These are phyloP conservation scores for Moricandia arvensis DNA, from an alignment of 345 rosid genomes.

Conservation along the genomic window DNA sequence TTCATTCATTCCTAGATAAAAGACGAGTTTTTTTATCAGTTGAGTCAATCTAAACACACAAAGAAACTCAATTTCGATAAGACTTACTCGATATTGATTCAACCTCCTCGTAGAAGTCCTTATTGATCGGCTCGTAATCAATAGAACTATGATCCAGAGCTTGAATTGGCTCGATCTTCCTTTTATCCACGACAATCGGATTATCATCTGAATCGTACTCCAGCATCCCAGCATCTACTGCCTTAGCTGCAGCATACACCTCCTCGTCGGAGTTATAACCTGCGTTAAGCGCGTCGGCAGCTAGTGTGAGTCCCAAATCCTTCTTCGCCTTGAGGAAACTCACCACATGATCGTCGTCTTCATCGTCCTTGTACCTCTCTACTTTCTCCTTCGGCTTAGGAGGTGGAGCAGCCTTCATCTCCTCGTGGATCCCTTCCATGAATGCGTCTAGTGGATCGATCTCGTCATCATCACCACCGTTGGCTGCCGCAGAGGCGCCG, in stretches of 20 bases:
- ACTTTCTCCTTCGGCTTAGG: conserved; percentile 64
- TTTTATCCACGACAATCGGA: conserved; percentile 81
- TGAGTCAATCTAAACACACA: not conserved
- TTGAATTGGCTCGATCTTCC: conserved; percentile 81
- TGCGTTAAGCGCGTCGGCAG: conserved; percentile 82
- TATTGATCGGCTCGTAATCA: conserved; percentile 79
- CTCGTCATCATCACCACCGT: conserved; percentile 53
- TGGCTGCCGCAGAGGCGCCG: conserved; percentile 3
- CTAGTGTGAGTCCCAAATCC: conserved; percentile 83
- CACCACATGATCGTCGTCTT: conserved; percentile 86
- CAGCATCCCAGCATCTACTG: conserved; percentile 86
- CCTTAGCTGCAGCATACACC: conserved; percentile 96
- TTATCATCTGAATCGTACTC: conserved; percentile 97
- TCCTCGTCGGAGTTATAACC: conserved; percentile 97
- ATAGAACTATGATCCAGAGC: conserved; percentile 80
- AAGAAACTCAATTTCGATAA: not conserved
- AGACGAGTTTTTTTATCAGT: conserved; percentile 2
- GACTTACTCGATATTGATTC: conserved; percentile 64
- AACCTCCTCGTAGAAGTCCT: conserved; percentile 87
- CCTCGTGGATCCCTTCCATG: conserved; percentile 94
- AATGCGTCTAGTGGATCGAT: conserved; percentile 96
- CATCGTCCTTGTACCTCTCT: conserved; percentile 78
- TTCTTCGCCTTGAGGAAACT: conserved; percentile 86
- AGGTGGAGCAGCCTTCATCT: conserved; percentile 77
- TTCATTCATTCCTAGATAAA: conserved; percentile 66